These are phyloP conservation scores for Panicum miliaceum DNA, from an alignment of 176 grass and related monocot genomes.

Conservation along the genomic window DNA sequence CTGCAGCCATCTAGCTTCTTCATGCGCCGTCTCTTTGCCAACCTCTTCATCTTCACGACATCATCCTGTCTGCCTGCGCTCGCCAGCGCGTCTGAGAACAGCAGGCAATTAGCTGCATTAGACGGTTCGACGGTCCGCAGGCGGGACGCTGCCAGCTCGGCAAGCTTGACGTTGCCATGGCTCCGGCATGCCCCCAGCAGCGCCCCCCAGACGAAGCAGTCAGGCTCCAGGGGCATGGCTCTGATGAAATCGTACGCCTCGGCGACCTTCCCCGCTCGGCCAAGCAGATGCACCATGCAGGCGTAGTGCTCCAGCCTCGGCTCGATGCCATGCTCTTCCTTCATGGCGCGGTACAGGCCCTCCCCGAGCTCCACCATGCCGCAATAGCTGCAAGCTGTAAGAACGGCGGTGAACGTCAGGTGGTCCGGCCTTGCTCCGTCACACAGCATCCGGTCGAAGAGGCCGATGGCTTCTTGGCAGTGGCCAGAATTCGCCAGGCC, in stretches of 20 bases:
- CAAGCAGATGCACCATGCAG: slow-evolving; percentile 70
- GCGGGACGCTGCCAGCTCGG: slow-evolving; percentile 39
- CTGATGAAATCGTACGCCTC: slow-evolving; percentile 58
- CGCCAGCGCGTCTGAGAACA: slow-evolving; percentile 52
- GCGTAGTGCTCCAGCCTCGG: slow-evolving; percentile 75
- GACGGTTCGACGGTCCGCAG: slow-evolving; percentile 52
- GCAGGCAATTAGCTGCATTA: slow-evolving; percentile 46
- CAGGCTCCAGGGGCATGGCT: slow-evolving; percentile 63
- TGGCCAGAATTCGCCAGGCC: slow-evolving; percentile 63
- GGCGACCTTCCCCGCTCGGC: slow-evolving; percentile 53
- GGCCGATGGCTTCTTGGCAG: slow-evolving; percentile 52
- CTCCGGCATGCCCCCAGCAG: slow-evolving; percentile 59
- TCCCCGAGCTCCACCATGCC: slow-evolving; percentile 62
- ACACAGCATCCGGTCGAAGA: slow-evolving; percentile 51
- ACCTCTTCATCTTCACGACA: slow-evolving; percentile 52
- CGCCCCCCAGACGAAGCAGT: slow-evolving; percentile 74
- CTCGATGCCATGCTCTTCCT: slow-evolving; percentile 38
- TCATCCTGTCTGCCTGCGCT: slow-evolving; percentile 44
- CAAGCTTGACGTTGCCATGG: slow-evolving; percentile 70
- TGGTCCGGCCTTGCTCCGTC: slow-evolving; percentile 44
- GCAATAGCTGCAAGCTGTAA: slow-evolving; percentile 63
- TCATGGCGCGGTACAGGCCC: slow-evolving; percentile 53
- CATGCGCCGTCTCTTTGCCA: slow-evolving; percentile 51
- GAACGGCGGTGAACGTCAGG: slow-evolving; percentile 65
- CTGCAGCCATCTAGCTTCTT: slow-evolving; percentile 56